phyloP scores from a whole-genome alignment of 2,329 filamentous ascomycete genomes.

The Ophiostoma ips region DNA sequence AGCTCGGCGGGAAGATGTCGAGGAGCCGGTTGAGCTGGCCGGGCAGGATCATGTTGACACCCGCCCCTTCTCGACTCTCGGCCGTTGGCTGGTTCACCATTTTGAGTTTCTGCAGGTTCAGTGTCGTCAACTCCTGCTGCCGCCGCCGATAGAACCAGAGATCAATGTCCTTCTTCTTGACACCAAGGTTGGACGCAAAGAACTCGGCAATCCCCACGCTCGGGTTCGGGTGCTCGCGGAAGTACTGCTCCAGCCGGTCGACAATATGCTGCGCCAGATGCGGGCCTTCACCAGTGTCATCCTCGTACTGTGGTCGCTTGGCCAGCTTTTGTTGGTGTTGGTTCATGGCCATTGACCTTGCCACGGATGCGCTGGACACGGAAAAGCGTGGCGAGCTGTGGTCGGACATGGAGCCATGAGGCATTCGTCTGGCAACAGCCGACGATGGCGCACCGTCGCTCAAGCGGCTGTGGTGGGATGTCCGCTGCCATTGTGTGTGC shows the following conservation, averaged over 20 bases:
- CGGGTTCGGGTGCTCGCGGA: constrained; percentile 32
- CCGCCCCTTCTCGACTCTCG: constrained; percentile 12
- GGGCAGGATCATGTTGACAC: constrained; percentile 35
- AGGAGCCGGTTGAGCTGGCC: constrained; percentile 36
- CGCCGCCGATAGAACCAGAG: constrained; percentile 40
- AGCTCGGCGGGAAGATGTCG: constrained; percentile 32
- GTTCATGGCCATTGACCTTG: constrained; percentile 29
- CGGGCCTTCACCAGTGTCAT: constrained; percentile 27
- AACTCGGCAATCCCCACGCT: constrained; percentile 37
- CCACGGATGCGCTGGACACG: background rate
- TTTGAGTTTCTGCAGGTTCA: constrained; percentile 30
- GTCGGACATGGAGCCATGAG: constrained; percentile 8
- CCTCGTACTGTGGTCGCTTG: constrained; percentile 25
- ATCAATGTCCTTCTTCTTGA: constrained; percentile 36
- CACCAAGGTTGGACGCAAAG: constrained; percentile 39
- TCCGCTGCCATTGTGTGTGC: background rate
- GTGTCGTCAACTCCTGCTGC: constrained; percentile 31
- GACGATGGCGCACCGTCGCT: background rate
- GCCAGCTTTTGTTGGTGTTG: constrained; percentile 30
- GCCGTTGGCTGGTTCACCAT: constrained; percentile 23
- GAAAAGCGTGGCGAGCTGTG: constrained; percentile 7
- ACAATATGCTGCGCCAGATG: constrained; percentile 35
- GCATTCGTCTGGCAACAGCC: background rate
- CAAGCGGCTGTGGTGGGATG: background rate
- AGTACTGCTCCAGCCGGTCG: constrained; percentile 38